Percentiles rank a stretch among this genome's conserved stretches.
Conservation (phyloP, 78 protist species). For the Dictyostelium firmibasis region DNA sequence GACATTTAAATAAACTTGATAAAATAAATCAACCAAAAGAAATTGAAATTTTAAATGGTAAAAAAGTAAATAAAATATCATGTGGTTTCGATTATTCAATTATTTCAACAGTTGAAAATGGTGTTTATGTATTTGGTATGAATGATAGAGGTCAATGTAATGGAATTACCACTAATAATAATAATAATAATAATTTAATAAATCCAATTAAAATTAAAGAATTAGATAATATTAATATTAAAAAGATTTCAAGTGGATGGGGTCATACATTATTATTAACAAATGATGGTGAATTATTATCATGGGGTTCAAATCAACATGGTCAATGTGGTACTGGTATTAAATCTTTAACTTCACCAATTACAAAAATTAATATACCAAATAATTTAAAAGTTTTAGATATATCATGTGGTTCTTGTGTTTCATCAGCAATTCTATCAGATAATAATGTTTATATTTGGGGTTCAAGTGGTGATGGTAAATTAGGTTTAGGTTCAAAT, state of each 20-base stretch:
- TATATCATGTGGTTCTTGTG: slow-evolving; percentile 59
- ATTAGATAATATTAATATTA: neutral
- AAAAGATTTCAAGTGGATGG: slow-evolving; percentile 48
- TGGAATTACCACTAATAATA: neutral
- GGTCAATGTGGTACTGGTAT: slow-evolving; percentile 63
- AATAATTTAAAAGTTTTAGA: neutral
- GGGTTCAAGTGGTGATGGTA: slow-evolving; percentile 75
- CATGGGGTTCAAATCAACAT: slow-evolving; percentile 68
- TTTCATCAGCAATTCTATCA: neutral
- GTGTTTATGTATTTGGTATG: slow-evolving; percentile 50
- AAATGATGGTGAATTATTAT: neutral
- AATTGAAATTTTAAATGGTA: neutral
- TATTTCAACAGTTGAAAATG: neutral
- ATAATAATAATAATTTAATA: neutral
- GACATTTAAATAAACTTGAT: neutral
- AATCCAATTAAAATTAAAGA: neutral
- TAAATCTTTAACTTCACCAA: neutral
- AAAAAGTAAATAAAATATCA: slow-evolving; percentile 10
- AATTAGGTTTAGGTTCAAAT: slow-evolving; percentile 18
- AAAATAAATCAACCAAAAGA: neutral
- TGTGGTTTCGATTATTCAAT: slow-evolving; percentile 55
- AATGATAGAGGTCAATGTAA: slow-evolving; percentile 61
- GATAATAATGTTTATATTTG: slow-evolving; percentile 26
- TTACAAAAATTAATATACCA: neutral
- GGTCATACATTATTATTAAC: slow-evolving; percentile 32